Evolutionary conservation across 2,329 filamentous ascomycete species (phyloP).

Genomic region (Aspergillus intermedius): DNA sequence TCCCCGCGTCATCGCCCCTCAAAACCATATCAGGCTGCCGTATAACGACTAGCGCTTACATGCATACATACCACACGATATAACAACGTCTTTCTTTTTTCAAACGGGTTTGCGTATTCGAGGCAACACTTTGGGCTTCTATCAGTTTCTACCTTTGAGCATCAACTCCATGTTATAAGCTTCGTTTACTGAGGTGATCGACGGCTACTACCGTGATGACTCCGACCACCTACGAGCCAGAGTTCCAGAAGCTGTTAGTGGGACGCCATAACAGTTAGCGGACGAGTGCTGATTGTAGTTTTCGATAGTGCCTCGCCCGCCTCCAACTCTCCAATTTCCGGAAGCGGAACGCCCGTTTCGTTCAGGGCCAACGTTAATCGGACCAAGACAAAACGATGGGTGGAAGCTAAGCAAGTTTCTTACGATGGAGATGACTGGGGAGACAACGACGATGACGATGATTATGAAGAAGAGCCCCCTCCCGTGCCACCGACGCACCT

Average conservation of each 20-base stretch:
- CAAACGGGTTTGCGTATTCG: no score
- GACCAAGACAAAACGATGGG: constrained; percentile 90
- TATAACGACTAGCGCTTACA: no score
- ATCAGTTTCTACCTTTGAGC: neutral
- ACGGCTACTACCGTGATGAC: constrained; percentile 17
- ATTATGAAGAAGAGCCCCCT: constrained; percentile 53
- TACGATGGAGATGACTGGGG: constrained; percentile 97
- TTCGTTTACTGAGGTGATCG: neutral
- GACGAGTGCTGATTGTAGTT: neutral
- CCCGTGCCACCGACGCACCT: constrained; percentile 17
- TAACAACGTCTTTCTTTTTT: no score
- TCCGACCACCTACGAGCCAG: constrained; percentile 17
- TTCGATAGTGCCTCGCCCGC: constrained; percentile 10
- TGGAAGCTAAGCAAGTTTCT: constrained; percentile 74
- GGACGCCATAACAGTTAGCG: neutral
- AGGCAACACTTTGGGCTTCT: neutral
- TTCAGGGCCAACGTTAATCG: constrained; percentile 86
- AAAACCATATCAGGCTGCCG: no score
- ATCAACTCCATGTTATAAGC: neutral
- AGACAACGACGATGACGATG: constrained; percentile 52
- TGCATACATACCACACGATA: no score
- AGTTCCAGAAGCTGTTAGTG: constrained; percentile 20
- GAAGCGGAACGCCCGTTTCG: constrained; percentile 42
- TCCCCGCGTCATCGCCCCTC: no score
- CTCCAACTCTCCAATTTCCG: constrained; percentile 15